Evolutionary conservation across 2,329 filamentous ascomycete species (phyloP).

Genomic region (Diaporthe aspalathi): DNA sequence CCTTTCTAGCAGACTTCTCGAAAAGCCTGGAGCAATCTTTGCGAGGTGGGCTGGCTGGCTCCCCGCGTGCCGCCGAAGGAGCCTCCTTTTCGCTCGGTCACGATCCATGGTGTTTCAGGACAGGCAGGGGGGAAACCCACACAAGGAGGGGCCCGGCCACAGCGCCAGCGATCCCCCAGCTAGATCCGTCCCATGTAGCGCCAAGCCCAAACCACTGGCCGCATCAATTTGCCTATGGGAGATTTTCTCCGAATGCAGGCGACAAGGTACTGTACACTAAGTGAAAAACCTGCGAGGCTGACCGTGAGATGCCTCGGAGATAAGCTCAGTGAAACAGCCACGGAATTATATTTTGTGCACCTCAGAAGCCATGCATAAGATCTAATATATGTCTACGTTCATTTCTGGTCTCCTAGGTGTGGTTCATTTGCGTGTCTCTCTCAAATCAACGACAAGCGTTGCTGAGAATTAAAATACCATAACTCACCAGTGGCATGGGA

Average conservation of each 20-base stretch:
- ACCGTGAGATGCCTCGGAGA: constrained; percentile 1
- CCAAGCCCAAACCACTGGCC: constrained; percentile 13
- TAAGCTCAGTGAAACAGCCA: not conserved
- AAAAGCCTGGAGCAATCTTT: constrained; percentile 6
- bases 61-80: constrained; percentile 28
- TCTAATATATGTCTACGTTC: no score
- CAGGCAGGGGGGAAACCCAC: constrained; percentile 29
- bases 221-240: constrained; percentile 18
- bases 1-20: constrained; percentile 1
- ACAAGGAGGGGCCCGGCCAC: not conserved
- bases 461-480: not conserved
- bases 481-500: no score
- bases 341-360: not conserved
- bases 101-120: constrained; percentile 38
- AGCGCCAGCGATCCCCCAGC: constrained; percentile 11
- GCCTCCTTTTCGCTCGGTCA: constrained; percentile 35
- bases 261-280: not conserved
- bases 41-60: not conserved
- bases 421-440: no score
- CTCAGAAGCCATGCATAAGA: not conserved
- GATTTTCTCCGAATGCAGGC: constrained; percentile 10
- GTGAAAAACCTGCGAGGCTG: constrained; percentile 13
- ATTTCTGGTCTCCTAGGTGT: no score
- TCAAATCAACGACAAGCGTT: not conserved
- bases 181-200: constrained; percentile 20